Evolutionary conservation across 306 rosid species (phyloP).

Genomic region (Cicer bijugum): DNA sequence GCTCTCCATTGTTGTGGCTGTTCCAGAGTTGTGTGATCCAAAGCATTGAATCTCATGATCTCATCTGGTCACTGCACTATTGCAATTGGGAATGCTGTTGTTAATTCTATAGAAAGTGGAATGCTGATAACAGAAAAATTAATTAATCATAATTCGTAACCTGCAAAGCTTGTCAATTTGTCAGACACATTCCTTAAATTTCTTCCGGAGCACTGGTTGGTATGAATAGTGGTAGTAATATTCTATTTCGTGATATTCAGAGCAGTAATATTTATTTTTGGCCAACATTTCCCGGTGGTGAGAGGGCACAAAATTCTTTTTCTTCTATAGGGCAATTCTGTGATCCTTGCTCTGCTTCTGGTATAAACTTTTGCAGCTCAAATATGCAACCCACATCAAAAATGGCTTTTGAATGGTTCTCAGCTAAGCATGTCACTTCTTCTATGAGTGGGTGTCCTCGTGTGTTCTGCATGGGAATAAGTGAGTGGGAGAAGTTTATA

Average conservation of each 20-base stretch:
- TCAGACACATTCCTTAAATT: slow-evolving; percentile 22
- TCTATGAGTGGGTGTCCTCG: slow-evolving; percentile 48
- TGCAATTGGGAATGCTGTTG: slow-evolving; percentile 40
- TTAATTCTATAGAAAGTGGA: slow-evolving; percentile 40
- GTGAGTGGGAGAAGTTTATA: slow-evolving; percentile 40
- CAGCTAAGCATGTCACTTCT: slow-evolving; percentile 34
- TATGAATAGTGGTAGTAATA: slow-evolving; percentile 23
- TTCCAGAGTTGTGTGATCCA: slow-evolving; percentile 23
- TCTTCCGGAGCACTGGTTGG: slow-evolving; percentile 38
- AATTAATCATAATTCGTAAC: slow-evolving; percentile 21
- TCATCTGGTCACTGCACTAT: slow-evolving; percentile 31
- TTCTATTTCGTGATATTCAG: slow-evolving; percentile 37
- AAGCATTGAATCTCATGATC: slow-evolving; percentile 15
- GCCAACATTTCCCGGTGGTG: slow-evolving; percentile 12
- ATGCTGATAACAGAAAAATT: slow-evolving; percentile 36
- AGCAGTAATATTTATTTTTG: slow-evolving; percentile 26
- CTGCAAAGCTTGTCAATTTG: slow-evolving; percentile 31
- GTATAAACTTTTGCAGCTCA: slow-evolving; percentile 27
- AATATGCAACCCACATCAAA: slow-evolving; percentile 37
- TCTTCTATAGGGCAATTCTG: slow-evolving; percentile 33
- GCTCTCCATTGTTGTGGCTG: slow-evolving; percentile 29
- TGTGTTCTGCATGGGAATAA: slow-evolving; percentile 53
- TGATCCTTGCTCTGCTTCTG: slow-evolving; percentile 17
- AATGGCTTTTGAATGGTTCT: slow-evolving; percentile 19
- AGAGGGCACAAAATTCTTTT: slow-evolving; percentile 38